Percentiles rank a stretch among this genome's conserved stretches.
These are phyloP conservation scores for Sporobolomyces roseus DNA, from an alignment of 768 basidiomycete genomes.

Conservation along the genomic window DNA sequence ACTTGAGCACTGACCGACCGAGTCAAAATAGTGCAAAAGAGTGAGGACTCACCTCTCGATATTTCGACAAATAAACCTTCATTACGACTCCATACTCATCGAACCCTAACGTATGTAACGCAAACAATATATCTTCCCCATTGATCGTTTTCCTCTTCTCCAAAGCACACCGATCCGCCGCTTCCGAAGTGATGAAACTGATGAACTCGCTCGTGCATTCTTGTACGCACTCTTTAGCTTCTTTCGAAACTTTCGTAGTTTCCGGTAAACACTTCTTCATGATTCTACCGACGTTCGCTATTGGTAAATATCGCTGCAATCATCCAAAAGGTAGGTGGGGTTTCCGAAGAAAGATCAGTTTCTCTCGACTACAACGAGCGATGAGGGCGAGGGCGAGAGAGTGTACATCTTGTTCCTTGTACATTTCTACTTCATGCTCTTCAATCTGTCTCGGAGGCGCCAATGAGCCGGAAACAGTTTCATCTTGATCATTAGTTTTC, in stretches of 20 bases:
- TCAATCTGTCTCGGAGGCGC: slow-evolving; percentile 18
- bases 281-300: slow-evolving; percentile 95
- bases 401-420: slow-evolving; percentile 40
- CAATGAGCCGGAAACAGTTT: not conserved
- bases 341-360: too few relatives aligned
- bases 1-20: not conserved
- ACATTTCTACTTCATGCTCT: slow-evolving; percentile 37
- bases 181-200: slow-evolving; percentile 93
- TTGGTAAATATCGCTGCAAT: slow-evolving; percentile 50
- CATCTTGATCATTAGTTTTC: not conserved
- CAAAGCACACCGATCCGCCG: slow-evolving; percentile 85
- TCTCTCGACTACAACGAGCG: too few relatives aligned
- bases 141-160: slow-evolving; percentile 98
- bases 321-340: too few relatives aligned
- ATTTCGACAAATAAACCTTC: slow-evolving; percentile 84
- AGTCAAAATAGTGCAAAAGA: not conserved
- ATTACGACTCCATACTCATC: slow-evolving; percentile 87
- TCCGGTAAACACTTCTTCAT: slow-evolving; percentile 89
- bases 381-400: not conserved
- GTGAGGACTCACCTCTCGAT: slow-evolving; percentile 34
- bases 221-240: slow-evolving; percentile 97
- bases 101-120: slow-evolving; percentile 88
- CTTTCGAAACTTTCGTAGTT: slow-evolving; percentile 93
- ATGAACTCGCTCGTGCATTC: slow-evolving; percentile 99
- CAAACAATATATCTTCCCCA: slow-evolving; percentile 92